phyloP scores from a whole-genome alignment of 2,329 filamentous ascomycete genomes.

The Furcasterigmium sp. region DNA sequence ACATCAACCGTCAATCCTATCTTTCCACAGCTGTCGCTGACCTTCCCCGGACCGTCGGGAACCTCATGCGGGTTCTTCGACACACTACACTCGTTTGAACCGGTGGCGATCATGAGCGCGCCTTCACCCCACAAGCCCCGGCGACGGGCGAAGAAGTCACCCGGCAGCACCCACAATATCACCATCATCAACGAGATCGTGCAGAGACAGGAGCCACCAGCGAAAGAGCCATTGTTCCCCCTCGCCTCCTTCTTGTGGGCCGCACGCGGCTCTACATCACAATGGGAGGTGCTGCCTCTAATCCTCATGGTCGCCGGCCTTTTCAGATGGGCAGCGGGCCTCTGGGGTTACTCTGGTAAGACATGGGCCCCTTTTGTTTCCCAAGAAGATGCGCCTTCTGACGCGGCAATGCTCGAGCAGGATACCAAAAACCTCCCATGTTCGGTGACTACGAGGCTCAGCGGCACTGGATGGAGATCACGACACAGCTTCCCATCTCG shows the following conservation, averaged over 20 bases:
- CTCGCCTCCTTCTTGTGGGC: constrained; percentile 94
- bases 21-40: background rate
- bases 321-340: constrained; percentile 85
- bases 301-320: constrained; percentile 87
- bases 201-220: constrained; percentile 35
- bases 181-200: constrained; percentile 11
- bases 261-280: constrained; percentile 73
- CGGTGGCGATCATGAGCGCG: constrained; percentile 43
- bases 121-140: constrained; percentile 55
- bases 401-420: constrained; percentile 32
- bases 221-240: constrained; percentile 71
- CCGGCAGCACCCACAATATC: background rate
- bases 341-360: constrained; percentile 93
- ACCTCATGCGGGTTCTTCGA: background rate
- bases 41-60: background rate
- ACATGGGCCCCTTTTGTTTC: background rate
- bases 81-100: background rate
- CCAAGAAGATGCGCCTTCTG: background rate
- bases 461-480: constrained; percentile 98
- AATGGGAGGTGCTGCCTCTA: constrained; percentile 88
- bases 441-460: constrained; percentile 98
- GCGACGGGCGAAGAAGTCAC: constrained; percentile 48
- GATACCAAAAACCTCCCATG: constrained; percentile 78
- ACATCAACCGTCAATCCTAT: background rate
- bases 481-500: constrained; percentile 78